Percentiles rank a stretch among this genome's conserved stretches.
Evolutionary conservation across 2,329 filamentous ascomycete genomes (phyloP).

Genomic region (Orbilia quercus): DNA sequence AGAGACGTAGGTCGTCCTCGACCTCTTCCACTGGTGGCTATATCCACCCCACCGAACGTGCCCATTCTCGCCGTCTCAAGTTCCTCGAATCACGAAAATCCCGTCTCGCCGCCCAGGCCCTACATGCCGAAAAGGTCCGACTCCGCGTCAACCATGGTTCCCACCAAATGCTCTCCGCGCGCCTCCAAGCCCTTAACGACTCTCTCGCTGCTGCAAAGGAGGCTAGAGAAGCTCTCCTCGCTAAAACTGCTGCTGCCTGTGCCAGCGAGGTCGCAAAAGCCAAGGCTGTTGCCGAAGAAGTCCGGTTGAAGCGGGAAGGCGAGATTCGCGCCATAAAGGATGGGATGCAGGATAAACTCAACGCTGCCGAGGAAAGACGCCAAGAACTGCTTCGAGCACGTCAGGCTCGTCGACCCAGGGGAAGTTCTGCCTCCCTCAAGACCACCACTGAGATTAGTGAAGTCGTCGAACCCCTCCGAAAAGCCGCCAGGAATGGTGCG

Average conservation of each 20-base stretch:
- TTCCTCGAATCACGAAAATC: constrained; percentile 85
- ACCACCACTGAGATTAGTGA: constrained; percentile 65
- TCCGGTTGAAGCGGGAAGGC: constrained; percentile 81
- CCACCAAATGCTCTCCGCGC: constrained; percentile 69
- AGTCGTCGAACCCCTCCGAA: constrained; percentile 67
- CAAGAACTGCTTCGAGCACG: constrained; percentile 70
- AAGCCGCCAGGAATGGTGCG: constrained; percentile 61
- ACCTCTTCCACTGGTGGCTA: constrained; percentile 72
- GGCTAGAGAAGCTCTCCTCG: constrained; percentile 81
- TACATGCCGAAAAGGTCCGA: constrained; percentile 84
- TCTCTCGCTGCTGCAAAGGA: constrained; percentile 70
- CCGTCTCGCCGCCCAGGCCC: constrained; percentile 80
- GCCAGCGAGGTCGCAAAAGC: constrained; percentile 85
- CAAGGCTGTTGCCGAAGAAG: constrained; percentile 83
- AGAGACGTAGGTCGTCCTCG: constrained; percentile 68
- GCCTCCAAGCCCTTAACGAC: constrained; percentile 71
- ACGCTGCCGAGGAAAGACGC: constrained; percentile 78
- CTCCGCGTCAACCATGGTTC: constrained; percentile 73
- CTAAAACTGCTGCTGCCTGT: constrained; percentile 82
- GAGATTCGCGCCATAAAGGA: constrained; percentile 75
- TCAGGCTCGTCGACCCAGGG: constrained; percentile 67
- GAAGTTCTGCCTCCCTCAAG: constrained; percentile 68
- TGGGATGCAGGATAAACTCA: constrained; percentile 83
- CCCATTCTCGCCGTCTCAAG: constrained; percentile 74
- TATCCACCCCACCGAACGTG: constrained; percentile 72